Conservation (phyloP, 2,329 filamentous ascomycete species). For the Xylariaceae sp. region DNA sequence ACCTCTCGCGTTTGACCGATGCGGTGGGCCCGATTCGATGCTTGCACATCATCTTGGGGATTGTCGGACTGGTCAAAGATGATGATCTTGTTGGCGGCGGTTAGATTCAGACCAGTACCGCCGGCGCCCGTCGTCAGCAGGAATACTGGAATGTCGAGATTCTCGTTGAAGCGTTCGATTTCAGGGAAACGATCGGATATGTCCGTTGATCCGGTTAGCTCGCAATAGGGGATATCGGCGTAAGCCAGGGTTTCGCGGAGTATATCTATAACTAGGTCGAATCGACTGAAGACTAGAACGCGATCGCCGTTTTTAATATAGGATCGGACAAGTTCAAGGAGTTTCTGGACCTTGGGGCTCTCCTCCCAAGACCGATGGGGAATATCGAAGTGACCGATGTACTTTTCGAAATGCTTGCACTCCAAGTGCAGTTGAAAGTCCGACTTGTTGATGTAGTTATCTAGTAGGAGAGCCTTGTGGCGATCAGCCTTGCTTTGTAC, state of each 20-base stretch:
- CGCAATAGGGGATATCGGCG: slow-evolving; percentile 67
- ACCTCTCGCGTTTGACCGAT: slow-evolving; percentile 88
- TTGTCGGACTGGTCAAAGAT: slow-evolving; percentile 98
- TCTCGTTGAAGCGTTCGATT: slow-evolving; percentile 77
- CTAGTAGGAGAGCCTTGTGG: slow-evolving; percentile 46
- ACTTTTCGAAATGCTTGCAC: slow-evolving; percentile 53
- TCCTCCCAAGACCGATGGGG: slow-evolving; percentile 50
- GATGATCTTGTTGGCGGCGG: slow-evolving; percentile 93
- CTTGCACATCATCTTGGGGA: slow-evolving; percentile 96
- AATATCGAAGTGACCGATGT: slow-evolving; percentile 50
- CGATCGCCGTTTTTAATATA: slow-evolving; percentile 80
- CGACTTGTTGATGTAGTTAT: slow-evolving; percentile 53
- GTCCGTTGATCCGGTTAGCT: slow-evolving; percentile 79
- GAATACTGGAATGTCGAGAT: slow-evolving; percentile 78
- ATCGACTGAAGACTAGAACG: slow-evolving; percentile 87
- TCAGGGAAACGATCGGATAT: slow-evolving; percentile 80
- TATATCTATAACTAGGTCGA: slow-evolving; percentile 86
- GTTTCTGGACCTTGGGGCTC: slow-evolving; percentile 77
- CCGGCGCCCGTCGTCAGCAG: slow-evolving; percentile 89
- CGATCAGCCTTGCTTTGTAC: slow-evolving; percentile 39
- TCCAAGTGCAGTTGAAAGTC: slow-evolving; percentile 62
- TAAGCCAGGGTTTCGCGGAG: slow-evolving; percentile 74
- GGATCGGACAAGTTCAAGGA: slow-evolving; percentile 65
- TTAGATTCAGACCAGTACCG: slow-evolving; percentile 94
- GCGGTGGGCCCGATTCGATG: slow-evolving; percentile 92